Evolutionary conservation across 805 yeast species (phyloP).

Genomic region (Ogataea ganodermae): DNA sequence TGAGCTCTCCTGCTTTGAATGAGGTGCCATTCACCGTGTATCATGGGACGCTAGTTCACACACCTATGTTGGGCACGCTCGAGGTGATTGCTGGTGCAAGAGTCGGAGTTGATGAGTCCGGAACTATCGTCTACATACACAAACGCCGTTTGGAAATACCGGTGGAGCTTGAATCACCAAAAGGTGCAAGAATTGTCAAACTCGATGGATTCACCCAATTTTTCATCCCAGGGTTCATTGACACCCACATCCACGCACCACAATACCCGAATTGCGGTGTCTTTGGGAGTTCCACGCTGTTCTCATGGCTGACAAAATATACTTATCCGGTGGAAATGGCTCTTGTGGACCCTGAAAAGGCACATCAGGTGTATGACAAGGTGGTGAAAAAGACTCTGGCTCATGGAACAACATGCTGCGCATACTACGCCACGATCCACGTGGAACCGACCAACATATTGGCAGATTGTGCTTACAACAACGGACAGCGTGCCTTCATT

Average conservation of each 20-base stretch:
- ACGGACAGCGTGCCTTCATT: slow-evolving; percentile 80
- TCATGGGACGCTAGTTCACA: slow-evolving; percentile 67
- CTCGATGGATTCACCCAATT: slow-evolving; percentile 41
- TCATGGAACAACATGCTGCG: slow-evolving; percentile 85
- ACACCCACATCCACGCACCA: slow-evolving; percentile 77
- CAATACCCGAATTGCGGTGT: slow-evolving; percentile 76
- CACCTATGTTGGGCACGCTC: slow-evolving; percentile 56
- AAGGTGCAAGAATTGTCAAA: background rate
- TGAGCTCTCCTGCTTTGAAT: slow-evolving; percentile 10
- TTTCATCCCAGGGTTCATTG: slow-evolving; percentile 74
- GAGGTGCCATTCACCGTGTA: slow-evolving; percentile 41
- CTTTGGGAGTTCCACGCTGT: slow-evolving; percentile 73
- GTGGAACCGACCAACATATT: slow-evolving; percentile 66
- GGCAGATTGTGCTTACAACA: slow-evolving; percentile 61
- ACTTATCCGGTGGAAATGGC: slow-evolving; percentile 84
- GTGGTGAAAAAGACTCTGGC: slow-evolving; percentile 64
- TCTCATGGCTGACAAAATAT: slow-evolving; percentile 76
- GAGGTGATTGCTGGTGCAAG: slow-evolving; percentile 55
- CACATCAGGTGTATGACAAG: slow-evolving; percentile 59
- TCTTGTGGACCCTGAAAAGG: slow-evolving; percentile 51
- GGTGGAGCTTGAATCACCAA: slow-evolving; percentile 6
- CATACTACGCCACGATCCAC: slow-evolving; percentile 61
- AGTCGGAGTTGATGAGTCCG: slow-evolving; percentile 57
- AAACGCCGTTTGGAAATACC: background rate
- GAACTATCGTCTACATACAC: slow-evolving; percentile 44